These are phyloP conservation scores for Candida yuanshanica DNA, from an alignment of 805 yeast species.

Conservation along the genomic window DNA sequence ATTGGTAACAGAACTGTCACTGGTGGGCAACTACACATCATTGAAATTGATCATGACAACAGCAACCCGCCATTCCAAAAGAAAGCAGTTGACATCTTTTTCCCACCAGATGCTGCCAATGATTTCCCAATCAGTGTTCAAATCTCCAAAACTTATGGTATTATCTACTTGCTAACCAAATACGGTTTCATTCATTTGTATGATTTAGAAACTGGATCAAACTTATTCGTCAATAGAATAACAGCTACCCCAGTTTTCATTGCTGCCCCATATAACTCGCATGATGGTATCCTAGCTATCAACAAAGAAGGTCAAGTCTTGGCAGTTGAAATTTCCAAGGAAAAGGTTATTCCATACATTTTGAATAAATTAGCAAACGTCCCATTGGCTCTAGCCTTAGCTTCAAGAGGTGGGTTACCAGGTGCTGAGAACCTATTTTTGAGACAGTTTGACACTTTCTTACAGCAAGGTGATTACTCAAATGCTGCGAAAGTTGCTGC, in stretches of 20 bases:
- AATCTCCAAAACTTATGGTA: constrained; percentile 79
- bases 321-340: constrained; percentile 82
- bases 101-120: constrained; percentile 93
- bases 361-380: constrained; percentile 83
- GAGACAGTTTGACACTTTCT: constrained; percentile 84
- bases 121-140: constrained; percentile 96
- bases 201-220: constrained; percentile 88
- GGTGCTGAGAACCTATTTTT: constrained; percentile 92
- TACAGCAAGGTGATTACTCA: constrained; percentile 79
- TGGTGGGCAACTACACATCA: constrained; percentile 77
- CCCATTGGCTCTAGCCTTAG: constrained; percentile 77
- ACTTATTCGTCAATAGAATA: constrained; percentile 92
- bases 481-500: constrained; percentile 98
- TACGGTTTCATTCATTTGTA: constrained; percentile 94
- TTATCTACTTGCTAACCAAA: constrained; percentile 85
- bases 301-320: constrained; percentile 94
- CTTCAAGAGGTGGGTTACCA: constrained; percentile 93
- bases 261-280: constrained; percentile 64
- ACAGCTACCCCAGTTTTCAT: constrained; percentile 95
- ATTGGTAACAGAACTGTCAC: constrained; percentile 86
- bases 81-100: constrained; percentile 87
- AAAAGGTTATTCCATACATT: constrained; percentile 83
- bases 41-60: constrained; percentile 92
- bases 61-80: constrained; percentile 82
- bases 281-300: constrained; percentile 85